Conservation (phyloP, 1,284 basidiomycete species). For the Kwoniella shivajii region DNA sequence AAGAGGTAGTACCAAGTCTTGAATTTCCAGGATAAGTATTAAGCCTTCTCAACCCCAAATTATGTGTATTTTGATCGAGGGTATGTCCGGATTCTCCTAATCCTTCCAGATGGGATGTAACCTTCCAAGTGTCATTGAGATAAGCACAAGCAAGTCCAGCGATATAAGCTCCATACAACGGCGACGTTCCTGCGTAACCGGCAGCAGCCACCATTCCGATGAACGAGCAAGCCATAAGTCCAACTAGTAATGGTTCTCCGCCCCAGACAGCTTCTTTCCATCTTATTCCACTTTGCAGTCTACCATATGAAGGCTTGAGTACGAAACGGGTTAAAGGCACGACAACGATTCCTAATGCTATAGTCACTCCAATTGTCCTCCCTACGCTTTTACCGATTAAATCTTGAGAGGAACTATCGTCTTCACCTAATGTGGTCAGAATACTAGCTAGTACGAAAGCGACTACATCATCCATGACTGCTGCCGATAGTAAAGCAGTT, state of each 20-base stretch:
- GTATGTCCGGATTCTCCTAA: background rate
- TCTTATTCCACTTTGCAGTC: background rate
- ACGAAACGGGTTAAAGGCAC: constrained; percentile 12
- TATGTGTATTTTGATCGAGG: background rate
- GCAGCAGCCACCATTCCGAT: constrained; percentile 39
- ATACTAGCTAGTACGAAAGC: constrained; percentile 61
- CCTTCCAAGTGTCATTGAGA: constrained; percentile 16
- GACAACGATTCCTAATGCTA: constrained; percentile 27
- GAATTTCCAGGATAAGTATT: background rate
- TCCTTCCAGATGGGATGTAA: background rate
- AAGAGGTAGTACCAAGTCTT: too few species aligned
- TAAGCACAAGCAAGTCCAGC: constrained; percentile 50
- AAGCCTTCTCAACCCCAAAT: background rate
- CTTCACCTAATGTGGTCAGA: constrained; percentile 52
- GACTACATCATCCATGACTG: constrained; percentile 62
- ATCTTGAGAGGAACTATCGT: background rate
- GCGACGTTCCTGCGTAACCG: constrained; percentile 53
- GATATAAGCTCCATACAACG: constrained; percentile 57
- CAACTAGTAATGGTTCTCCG: constrained; percentile 30
- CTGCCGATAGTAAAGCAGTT: constrained; percentile 59
- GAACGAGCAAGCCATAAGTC: constrained; percentile 39
- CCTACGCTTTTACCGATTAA: constrained; percentile 11
- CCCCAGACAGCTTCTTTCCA: constrained; percentile 14
- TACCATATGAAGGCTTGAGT: constrained; percentile 22
- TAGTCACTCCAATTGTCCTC: constrained; percentile 28